Percentiles rank a stretch among this genome's conserved stretches.
phyloP scores from a whole-genome alignment of 352 stramenopile species.

The Stramenopiles sp. region DNA sequence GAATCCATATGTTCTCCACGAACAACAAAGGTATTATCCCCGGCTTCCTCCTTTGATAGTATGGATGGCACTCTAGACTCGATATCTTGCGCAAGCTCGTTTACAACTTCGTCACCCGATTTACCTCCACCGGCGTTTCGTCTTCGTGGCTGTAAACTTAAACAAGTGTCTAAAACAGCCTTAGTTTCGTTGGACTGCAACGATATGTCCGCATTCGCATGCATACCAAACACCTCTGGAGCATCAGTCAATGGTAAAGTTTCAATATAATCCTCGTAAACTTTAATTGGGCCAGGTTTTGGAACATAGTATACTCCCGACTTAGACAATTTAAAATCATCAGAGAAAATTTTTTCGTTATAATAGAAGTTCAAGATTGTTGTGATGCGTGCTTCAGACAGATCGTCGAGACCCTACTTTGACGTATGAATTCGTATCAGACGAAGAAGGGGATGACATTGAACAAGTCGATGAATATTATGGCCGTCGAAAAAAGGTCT shows the following conservation, averaged over 20 bases:
- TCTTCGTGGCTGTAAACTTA: constrained; percentile 81
- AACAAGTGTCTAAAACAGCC: constrained; percentile 70
- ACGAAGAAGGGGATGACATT: no score
- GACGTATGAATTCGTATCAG: no score
- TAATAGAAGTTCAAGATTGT: constrained; percentile 76
- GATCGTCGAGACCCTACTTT: no score
- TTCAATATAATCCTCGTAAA: no score
- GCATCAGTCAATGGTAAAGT: constrained; percentile 89
- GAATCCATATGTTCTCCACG: constrained; percentile 41
- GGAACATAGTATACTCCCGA: constrained; percentile 67
- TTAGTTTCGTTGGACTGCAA: constrained; percentile 91
- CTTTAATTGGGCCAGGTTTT: constrained; percentile 17
- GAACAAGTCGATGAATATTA: no score
- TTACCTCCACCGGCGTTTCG: constrained; percentile 48
- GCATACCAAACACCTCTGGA: constrained; percentile 93
- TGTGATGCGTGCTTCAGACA: constrained; percentile 65
- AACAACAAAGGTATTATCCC: not conserved
- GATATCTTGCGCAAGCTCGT: constrained; percentile 80
- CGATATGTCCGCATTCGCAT: constrained; percentile 92
- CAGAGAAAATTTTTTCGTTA: constrained; percentile 45
- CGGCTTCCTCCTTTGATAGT: not conserved
- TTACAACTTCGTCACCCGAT: constrained; percentile 83
- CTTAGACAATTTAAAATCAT: constrained; percentile 58
- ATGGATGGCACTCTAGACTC: constrained; percentile 55
- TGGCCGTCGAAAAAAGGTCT: no score